Percentiles rank a stretch among this genome's conserved stretches.
Conservation (phyloP, 169 alveolate genomes). For the Plasmodium yoelii region DNA sequence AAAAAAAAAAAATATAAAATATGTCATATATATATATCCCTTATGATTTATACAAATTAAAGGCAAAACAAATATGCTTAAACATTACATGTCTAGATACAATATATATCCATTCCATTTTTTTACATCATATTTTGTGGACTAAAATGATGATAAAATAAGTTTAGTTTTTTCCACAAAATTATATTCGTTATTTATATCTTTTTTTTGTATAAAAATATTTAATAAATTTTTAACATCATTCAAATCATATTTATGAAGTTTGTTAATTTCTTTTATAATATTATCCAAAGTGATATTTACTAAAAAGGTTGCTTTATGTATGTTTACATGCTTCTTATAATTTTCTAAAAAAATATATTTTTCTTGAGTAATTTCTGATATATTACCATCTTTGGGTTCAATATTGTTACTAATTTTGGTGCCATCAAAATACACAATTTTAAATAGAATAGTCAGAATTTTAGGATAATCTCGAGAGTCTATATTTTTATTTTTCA, state of each 20-base stretch:
- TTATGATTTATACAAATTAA: no score
- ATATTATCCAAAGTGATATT: constrained; percentile 9
- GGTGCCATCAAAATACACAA: not conserved
- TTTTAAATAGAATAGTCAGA: constrained; percentile 39
- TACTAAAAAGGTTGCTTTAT: constrained; percentile 8
- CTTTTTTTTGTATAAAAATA: not conserved
- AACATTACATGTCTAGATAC: no score
- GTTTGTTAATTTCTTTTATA: constrained; percentile 6
- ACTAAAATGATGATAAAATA: constrained; percentile 13
- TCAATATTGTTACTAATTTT: not conserved
- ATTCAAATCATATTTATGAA: constrained; percentile 42
- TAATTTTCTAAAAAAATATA: not conserved
- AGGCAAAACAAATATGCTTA: no score
- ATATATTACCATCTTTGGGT: not conserved
- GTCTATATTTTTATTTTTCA: constrained; percentile 29
- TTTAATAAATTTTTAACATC: constrained; percentile 20
- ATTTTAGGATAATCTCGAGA: constrained; percentile 72
- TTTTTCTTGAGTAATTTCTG: no score
- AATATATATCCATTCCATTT: no score
- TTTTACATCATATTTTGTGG: not conserved
- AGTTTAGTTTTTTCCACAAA: constrained; percentile 12
- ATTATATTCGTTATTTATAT: not conserved
- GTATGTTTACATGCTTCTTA: not conserved
- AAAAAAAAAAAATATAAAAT: no score
- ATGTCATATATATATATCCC: no score